These are phyloP conservation scores for Metschnikowia chrysomelidarum DNA, from an alignment of 805 yeast species.

Conservation along the genomic window DNA sequence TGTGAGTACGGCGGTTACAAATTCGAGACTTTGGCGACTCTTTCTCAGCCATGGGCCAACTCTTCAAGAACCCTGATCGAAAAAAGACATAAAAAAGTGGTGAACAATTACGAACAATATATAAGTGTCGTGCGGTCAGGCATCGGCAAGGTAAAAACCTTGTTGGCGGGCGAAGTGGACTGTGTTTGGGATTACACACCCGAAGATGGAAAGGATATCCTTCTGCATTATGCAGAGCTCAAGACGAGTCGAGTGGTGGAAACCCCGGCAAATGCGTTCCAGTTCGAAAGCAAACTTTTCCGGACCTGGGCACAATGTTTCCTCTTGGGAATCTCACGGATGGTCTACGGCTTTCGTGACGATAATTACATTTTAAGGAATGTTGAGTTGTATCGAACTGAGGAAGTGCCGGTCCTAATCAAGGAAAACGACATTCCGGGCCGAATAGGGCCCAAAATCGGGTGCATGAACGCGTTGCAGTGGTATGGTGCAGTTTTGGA, in stretches of 20 bases:
- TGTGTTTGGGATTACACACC: slow-evolving; percentile 84
- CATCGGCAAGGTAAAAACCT: slow-evolving; percentile 64
- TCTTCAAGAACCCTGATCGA: slow-evolving; percentile 68
- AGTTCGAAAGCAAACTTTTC: slow-evolving; percentile 74
- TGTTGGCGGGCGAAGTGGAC: slow-evolving; percentile 90
- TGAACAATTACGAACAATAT: slow-evolving; percentile 74
- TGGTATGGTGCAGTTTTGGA: slow-evolving; percentile 85
- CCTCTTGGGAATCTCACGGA: slow-evolving; percentile 75
- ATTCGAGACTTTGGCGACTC: slow-evolving; percentile 76
- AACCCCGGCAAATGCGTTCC: slow-evolving; percentile 54
- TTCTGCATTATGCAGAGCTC: slow-evolving; percentile 79
- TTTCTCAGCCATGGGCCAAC: slow-evolving; percentile 72
- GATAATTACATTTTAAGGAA: slow-evolving; percentile 59
- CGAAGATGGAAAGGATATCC: slow-evolving; percentile 41
- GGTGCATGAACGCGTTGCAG: slow-evolving; percentile 74
- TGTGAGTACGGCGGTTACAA: slow-evolving; percentile 74
- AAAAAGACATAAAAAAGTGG: slow-evolving; percentile 54
- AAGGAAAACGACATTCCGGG: slow-evolving; percentile 48
- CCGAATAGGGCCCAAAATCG: slow-evolving; percentile 44
- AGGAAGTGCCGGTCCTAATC: slow-evolving; percentile 69
- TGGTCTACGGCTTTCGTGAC: slow-evolving; percentile 86
- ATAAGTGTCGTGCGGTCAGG: slow-evolving; percentile 82
- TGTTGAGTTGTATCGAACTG: slow-evolving; percentile 75
- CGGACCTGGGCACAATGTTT: slow-evolving; percentile 94
- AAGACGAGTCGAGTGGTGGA: slow-evolving; percentile 65